These are phyloP conservation scores for Paxillus involutus DNA, from an alignment of 768 basidiomycete genomes.

Conservation along the genomic window DNA sequence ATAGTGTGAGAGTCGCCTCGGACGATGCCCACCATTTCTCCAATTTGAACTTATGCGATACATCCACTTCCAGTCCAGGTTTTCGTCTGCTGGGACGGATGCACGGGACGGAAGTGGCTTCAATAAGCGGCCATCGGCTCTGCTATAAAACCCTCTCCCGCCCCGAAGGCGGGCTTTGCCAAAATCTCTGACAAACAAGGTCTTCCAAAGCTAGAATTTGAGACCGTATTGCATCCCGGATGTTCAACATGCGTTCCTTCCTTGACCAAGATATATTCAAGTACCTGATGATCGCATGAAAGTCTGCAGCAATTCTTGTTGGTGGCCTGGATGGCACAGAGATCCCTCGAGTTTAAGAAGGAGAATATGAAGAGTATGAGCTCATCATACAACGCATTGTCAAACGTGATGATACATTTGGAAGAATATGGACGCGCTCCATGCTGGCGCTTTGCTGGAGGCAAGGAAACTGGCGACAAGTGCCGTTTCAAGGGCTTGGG, in stretches of 20 bases:
- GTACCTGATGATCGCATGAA: constrained; percentile 64
- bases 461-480: constrained; percentile 49
- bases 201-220: constrained; percentile 59
- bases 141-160: constrained; percentile 56
- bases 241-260: constrained; percentile 17
- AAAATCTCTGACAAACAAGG: constrained; percentile 60
- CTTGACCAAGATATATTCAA: constrained; percentile 9
- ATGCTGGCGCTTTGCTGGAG: constrained; percentile 58
- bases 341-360: constrained; percentile 62
- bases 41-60: constrained; percentile 83
- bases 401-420: constrained; percentile 38
- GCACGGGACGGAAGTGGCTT: constrained; percentile 59
- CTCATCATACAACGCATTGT: constrained; percentile 69
- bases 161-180: constrained; percentile 71
- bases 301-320: constrained; percentile 69
- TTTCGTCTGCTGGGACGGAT: constrained; percentile 28
- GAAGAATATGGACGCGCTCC: constrained; percentile 10
- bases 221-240: constrained; percentile 1
- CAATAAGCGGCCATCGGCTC: constrained; percentile 57
- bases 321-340: constrained; percentile 62
- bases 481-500: constrained; percentile 41
- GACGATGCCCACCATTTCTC: constrained; percentile 58
- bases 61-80: constrained; percentile 81
- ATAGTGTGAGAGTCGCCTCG: constrained; percentile 10
- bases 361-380: constrained; percentile 74